Evolutionary conservation across 2,329 filamentous ascomycete species (phyloP), one percentile per base, ranked within the genome.

Genomic region (Cladosporium oxysporum): DNA sequence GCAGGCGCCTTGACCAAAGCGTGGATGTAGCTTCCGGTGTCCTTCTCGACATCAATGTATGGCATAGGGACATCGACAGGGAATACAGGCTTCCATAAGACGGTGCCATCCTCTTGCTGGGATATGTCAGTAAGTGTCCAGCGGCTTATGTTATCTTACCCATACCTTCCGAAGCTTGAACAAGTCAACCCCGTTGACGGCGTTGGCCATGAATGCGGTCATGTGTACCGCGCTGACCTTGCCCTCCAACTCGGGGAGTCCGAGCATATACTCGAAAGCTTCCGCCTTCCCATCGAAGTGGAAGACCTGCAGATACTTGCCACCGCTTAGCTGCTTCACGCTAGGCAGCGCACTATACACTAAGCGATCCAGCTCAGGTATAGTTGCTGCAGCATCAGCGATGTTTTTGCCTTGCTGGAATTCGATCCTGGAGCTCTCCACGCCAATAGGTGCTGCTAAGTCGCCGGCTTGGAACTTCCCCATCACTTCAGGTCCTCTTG

Each of bases 401-500:
- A 88, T 83, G 66, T 87, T 88, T 67, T 79, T 82, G 0, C 85
- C 84, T 62, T 87, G 82, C 16, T 76, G 76, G 10, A 80, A 72
- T 74, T 88, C 86, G 2, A 81, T 74, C 0, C 84, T 77, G 67
- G 83, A 84, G 0, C 82, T 82, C 66, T 79, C 82, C 64, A 73
- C 73, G 12, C 82, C 65, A 47, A 69, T 44, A 11, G 66, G 64
- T 6, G 62, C 12, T 14, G 37, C 16, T 12, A 66, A 10, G 18
- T 66, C 57, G 31, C 67, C 68, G 7, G 29, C 28, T 11, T 44
- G 14, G 28, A 70, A 60, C 14, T 55, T 59, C 16, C 58, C 53
- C 49, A 58, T 52, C 31, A 62, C 64, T 21, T 58, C 60, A 11
- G 66, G 60, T 16, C 53, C 49, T 33, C 62, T 69, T 47, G 72